A percentile compares a stretch with the other conserved stretches of the same genome.
Evolutionary conservation across 345 rosid genomes (phyloP).

Genomic region (Eucalyptus cloeziana): DNA sequence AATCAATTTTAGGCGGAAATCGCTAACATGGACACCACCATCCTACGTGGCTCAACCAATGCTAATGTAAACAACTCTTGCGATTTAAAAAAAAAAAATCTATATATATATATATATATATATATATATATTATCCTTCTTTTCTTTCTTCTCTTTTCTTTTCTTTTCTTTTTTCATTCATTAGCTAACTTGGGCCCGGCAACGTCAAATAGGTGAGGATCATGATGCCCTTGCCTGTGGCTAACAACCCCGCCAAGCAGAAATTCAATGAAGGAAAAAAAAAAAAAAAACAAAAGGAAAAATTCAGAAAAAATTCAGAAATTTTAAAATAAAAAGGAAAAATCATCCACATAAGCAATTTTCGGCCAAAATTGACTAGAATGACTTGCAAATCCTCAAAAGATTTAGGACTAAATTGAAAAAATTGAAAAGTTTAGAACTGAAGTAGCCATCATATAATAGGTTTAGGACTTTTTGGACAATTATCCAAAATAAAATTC

Average conservation of each 20-base stretch:
- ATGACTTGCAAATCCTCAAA: background rate
- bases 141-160: too few relatives aligned
- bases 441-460: too few relatives aligned
- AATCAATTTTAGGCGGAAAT: background rate
- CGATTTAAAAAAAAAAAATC: background rate
- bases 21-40: background rate
- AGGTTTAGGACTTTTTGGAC: too few relatives aligned
- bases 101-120: too few relatives aligned
- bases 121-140: background rate
- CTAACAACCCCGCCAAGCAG: background rate
- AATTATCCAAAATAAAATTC: too few relatives aligned
- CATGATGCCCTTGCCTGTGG: background rate
- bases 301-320: background rate
- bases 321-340: background rate
- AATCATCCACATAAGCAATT: background rate
- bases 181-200: too few relatives aligned
- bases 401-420: background rate
- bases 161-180: background rate
- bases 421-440: background rate
- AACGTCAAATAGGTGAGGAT: too few relatives aligned
- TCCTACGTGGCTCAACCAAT: background rate
- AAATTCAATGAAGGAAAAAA: background rate
- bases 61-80: rapidly evolving
- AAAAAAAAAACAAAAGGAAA: background rate
- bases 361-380: background rate